Percentiles rank a stretch among this genome's conserved stretches.
Conservation (phyloP, 1,284 basidiomycete species). For the Flammula alnicola region DNA sequence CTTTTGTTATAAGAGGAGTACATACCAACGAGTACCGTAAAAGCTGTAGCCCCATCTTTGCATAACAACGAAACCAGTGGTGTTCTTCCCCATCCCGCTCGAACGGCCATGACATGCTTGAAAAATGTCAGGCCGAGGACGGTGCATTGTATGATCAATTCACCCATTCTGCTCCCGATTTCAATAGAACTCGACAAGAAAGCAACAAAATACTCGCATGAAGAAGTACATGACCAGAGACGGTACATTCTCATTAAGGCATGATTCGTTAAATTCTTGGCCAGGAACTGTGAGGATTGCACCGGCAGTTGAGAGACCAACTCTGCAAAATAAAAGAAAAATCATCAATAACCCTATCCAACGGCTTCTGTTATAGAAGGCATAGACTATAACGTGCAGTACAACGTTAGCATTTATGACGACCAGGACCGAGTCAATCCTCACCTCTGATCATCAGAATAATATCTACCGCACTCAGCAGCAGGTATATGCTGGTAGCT, state of each 20-base stretch:
- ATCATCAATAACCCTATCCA: slow-evolving; percentile 17
- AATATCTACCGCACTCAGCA: slow-evolving; percentile 17
- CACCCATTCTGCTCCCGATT: slow-evolving; percentile 14
- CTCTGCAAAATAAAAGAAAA: slow-evolving; percentile 8
- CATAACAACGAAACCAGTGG: slow-evolving; percentile 22
- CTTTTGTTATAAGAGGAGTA: neutral
- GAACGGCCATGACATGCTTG: slow-evolving; percentile 20
- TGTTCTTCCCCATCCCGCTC: slow-evolving; percentile 19
- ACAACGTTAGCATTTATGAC: too few relatives aligned
- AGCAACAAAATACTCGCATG: slow-evolving; percentile 8
- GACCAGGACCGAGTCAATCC: too few relatives aligned
- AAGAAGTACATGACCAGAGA: slow-evolving; percentile 18
- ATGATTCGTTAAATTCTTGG: slow-evolving; percentile 16
- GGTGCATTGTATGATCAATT: slow-evolving; percentile 19
- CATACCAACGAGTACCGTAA: slow-evolving; percentile 15
- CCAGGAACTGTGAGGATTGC: slow-evolving; percentile 18
- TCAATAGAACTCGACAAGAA: too few relatives aligned
- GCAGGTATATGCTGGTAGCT: slow-evolving; percentile 11
- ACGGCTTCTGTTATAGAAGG: slow-evolving; percentile 18
- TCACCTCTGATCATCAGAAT: slow-evolving; percentile 22
- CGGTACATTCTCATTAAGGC: slow-evolving; percentile 15
- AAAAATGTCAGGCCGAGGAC: slow-evolving; percentile 20
- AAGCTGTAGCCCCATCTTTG: slow-evolving; percentile 18
- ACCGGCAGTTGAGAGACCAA: slow-evolving; percentile 15
- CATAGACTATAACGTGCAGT: slow-evolving; percentile 17